Evolutionary conservation across 2,329 filamentous ascomycete genomes (phyloP).

Genomic region (Sarocladium brachiariae): DNA sequence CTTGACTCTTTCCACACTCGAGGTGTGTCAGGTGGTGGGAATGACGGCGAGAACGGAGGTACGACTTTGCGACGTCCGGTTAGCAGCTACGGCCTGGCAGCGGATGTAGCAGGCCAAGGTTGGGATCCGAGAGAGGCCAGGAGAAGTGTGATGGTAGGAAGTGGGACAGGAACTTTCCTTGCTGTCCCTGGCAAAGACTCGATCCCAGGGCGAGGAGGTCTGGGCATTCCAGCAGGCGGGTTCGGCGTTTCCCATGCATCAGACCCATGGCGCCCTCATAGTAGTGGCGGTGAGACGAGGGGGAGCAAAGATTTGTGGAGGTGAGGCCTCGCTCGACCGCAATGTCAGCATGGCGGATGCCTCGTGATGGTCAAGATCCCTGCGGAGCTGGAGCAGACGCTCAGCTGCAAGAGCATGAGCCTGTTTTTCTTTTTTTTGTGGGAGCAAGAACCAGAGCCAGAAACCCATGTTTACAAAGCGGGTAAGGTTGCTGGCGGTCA

Average conservation of each 20-base stretch:
- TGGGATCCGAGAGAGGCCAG: conserved; percentile 47
- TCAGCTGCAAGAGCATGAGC: no score
- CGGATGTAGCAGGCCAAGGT: conserved; percentile 39
- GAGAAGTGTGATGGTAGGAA: conserved; percentile 47
- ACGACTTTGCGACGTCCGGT: conserved; percentile 31
- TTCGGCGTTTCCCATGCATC: neutral
- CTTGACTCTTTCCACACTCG: conserved; percentile 28
- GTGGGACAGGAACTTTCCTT: conserved; percentile 45
- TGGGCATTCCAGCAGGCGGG: conserved; percentile 18
- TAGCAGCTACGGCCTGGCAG: conserved; percentile 52
- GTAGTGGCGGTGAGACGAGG: conserved; percentile 32
- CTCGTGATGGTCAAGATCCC: no score
- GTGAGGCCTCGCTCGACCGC: conserved; percentile 16
- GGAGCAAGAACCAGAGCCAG: no score
- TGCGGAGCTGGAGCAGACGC: no score
- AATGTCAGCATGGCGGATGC: no score
- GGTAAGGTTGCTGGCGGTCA: no score
- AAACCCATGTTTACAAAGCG: no score
- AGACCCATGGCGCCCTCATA: conserved; percentile 30
- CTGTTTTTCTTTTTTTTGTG: no score
- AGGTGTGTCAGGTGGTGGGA: neutral
- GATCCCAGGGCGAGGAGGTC: conserved; percentile 23
- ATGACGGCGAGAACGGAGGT: conserved; percentile 12
- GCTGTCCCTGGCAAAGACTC: conserved; percentile 35
- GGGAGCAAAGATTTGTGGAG: conserved; percentile 37